phyloP scores from a whole-genome alignment of 345 rosid genomes.

The Erucastrum elatum region DNA sequence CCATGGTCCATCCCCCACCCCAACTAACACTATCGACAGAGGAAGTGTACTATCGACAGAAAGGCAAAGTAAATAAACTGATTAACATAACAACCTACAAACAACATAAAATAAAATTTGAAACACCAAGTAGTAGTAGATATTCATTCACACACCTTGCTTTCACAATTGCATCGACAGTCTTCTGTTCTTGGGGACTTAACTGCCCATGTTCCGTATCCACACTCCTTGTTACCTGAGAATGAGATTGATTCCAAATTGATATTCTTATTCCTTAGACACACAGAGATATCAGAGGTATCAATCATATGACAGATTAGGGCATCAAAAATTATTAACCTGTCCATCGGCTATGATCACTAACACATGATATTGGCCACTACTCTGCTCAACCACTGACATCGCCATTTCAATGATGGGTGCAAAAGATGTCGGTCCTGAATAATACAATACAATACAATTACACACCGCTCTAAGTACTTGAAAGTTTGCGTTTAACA shows the following conservation, averaged over 20 bases:
- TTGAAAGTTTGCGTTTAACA: neutral
- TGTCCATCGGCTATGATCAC: slow-evolving; percentile 97
- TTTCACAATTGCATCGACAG: slow-evolving; percentile 86
- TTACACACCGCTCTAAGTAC: neutral
- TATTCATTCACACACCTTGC: slow-evolving; percentile 59
- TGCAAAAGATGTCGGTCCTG: slow-evolving; percentile 98
- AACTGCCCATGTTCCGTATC: slow-evolving; percentile 65
- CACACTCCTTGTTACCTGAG: slow-evolving; percentile 76
- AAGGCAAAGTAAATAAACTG: neutral
- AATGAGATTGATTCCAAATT: neutral
- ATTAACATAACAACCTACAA: neutral
- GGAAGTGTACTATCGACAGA: slow-evolving; percentile 53
- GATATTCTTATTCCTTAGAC: slow-evolving; percentile 1
- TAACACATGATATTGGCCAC: slow-evolving; percentile 93
- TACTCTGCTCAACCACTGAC: slow-evolving; percentile 83
- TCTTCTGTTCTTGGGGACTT: slow-evolving; percentile 93
- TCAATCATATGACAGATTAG: neutral
- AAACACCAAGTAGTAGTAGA: neutral
- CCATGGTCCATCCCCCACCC: slow-evolving; percentile 99
- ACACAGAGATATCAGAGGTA: neutral
- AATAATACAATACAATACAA: slow-evolving; percentile 13
- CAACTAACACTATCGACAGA: slow-evolving; percentile 82
- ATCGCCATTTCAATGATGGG: slow-evolving; percentile 94
- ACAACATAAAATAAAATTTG: neutral
- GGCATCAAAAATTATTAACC: slow-evolving; percentile 63